Evolutionary conservation across 352 stramenopile genomes (phyloP).

Genomic region (Phytophthora cryptogea): DNA sequence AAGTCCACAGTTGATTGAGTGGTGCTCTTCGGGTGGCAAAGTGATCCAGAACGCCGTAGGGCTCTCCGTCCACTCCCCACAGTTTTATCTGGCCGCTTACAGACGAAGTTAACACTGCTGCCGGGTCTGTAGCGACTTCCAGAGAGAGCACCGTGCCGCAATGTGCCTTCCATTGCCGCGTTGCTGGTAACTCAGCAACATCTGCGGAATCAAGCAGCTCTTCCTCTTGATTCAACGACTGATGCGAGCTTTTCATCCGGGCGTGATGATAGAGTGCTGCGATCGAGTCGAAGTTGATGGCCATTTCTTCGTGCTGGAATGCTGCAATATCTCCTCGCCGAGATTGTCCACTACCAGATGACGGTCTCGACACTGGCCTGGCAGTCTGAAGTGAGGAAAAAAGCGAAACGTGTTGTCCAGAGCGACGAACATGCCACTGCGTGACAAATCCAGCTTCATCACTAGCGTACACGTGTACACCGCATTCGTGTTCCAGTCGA

Average conservation of each 20-base stretch:
- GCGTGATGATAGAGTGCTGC: constrained; percentile 52
- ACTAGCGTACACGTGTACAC: constrained; percentile 43
- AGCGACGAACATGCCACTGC: constrained; percentile 38
- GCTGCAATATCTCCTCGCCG: constrained; percentile 15
- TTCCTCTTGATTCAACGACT: not conserved
- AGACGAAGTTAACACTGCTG: constrained; percentile 55
- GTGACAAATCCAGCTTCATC: constrained; percentile 52
- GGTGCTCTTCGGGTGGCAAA: constrained; percentile 64
- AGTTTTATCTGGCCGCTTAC: constrained; percentile 61
- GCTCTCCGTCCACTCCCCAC: constrained; percentile 50
- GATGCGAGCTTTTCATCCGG: constrained; percentile 9
- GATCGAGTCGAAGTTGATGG: constrained; percentile 56
- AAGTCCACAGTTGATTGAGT: constrained; percentile 50
- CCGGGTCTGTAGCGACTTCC: constrained; percentile 39
- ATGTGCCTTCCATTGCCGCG: constrained; percentile 51
- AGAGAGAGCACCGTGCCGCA: constrained; percentile 42
- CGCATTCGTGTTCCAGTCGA: constrained; percentile 25
- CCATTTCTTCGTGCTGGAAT: constrained; percentile 64
- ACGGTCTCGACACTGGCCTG: constrained; percentile 12
- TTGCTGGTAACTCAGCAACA: constrained; percentile 11
- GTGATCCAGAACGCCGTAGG: constrained; percentile 61
- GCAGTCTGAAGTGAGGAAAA: constrained; percentile 9
- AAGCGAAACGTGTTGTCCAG: not conserved
- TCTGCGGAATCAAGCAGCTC: not conserved
- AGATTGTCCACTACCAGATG: constrained; percentile 10